Evolutionary conservation across 768 basidiomycete species (phyloP).

Genomic region (Suillus plorans): DNA sequence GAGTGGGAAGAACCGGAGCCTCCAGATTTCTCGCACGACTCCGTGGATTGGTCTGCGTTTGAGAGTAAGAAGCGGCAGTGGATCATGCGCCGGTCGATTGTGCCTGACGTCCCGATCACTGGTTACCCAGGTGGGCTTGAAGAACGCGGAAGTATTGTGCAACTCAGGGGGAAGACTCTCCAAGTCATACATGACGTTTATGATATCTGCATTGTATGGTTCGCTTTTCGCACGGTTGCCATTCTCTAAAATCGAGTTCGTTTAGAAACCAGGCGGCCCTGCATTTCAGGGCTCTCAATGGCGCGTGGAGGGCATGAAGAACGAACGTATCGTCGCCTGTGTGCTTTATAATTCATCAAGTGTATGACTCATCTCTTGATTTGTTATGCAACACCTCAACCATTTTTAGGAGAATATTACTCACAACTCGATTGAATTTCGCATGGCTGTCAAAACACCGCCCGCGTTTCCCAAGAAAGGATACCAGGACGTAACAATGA

Average conservation of each 20-base stretch:
- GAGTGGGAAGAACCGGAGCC: conserved; percentile 50
- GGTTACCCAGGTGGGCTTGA: conserved; percentile 51
- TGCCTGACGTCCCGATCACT: conserved; percentile 41
- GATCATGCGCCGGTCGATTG: conserved; percentile 42
- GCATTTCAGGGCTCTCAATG: conserved; percentile 38
- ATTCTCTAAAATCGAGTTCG: conserved; percentile 3
- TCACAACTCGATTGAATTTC: conserved; percentile 38
- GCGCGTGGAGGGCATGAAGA: conserved; percentile 55
- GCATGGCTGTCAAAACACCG: conserved; percentile 53
- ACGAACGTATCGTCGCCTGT: conserved; percentile 50
- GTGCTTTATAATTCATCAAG: conserved; percentile 40
- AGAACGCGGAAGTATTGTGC: conserved; percentile 37
- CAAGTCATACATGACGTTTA: conserved; percentile 44
- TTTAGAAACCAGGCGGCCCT: conserved; percentile 34
- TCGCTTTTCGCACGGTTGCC: not conserved
- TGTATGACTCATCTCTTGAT: conserved; percentile 32
- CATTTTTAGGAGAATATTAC: conserved; percentile 44
- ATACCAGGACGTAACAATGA: conserved; percentile 45
- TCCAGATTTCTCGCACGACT: conserved; percentile 49
- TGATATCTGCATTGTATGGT: conserved; percentile 42
- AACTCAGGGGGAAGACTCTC: conserved; percentile 36
- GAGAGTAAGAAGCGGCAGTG: conserved; percentile 43
- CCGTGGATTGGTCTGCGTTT: conserved; percentile 45
- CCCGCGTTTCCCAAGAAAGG: conserved; percentile 29
- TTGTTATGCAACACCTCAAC: not conserved